Evolutionary conservation across 2,329 filamentous ascomycete genomes (phyloP).

Genomic region (Pestalotiopsis sp.): DNA sequence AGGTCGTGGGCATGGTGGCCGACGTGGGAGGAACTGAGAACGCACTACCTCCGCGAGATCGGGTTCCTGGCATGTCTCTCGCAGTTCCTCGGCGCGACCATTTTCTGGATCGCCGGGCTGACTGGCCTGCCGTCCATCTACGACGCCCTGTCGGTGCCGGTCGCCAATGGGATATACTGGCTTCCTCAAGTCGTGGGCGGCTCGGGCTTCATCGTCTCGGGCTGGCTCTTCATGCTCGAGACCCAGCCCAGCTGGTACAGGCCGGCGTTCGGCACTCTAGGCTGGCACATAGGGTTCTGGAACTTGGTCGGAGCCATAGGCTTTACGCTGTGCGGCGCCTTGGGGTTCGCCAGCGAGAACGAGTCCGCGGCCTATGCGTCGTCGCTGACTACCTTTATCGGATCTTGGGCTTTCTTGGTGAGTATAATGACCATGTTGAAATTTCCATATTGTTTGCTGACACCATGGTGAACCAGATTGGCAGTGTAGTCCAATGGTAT

Average conservation of each 20-base stretch:
- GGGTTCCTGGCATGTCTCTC: conserved; percentile 62
- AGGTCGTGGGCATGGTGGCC: conserved; percentile 55
- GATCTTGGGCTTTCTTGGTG: conserved; percentile 50
- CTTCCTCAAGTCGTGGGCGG: conserved; percentile 64
- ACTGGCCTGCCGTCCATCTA: conserved; percentile 60
- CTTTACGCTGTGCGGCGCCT: conserved; percentile 62
- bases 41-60: conserved; percentile 62
- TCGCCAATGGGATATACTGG: conserved; percentile 61
- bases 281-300: conserved; percentile 70
- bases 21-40: conserved; percentile 53
- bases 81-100: conserved; percentile 59
- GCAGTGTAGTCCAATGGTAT: conserved; percentile 49
- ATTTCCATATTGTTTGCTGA: background rate
- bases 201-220: conserved; percentile 60
- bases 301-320: conserved; percentile 65
- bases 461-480: conserved; percentile 31
- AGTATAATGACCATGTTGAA: conserved; percentile 11
- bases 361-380: conserved; percentile 45
- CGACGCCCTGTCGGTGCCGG: conserved; percentile 44
- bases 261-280: conserved; percentile 56
- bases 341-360: conserved; percentile 48
- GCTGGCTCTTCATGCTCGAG: conserved; percentile 65
- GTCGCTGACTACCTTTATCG: conserved; percentile 50
- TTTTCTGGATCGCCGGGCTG: conserved; percentile 67
- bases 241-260: conserved; percentile 65